These are phyloP conservation scores for Cercophora samala DNA, from an alignment of 495 filamentous ascomycete species.

Conservation along the genomic window DNA sequence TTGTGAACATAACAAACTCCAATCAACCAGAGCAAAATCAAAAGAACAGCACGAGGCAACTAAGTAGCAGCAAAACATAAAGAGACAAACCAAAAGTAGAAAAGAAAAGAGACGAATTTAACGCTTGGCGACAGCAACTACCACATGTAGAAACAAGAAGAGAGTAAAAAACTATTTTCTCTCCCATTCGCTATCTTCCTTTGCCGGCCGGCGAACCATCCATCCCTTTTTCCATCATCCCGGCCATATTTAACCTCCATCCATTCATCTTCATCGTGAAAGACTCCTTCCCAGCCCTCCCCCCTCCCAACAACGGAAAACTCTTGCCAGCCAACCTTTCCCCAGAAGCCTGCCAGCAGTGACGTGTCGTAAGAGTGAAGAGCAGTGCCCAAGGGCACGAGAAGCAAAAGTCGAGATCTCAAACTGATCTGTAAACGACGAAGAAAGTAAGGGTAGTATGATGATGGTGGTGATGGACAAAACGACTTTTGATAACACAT, in stretches of 20 bases:
- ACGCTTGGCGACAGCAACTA: background rate
- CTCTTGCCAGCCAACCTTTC: background rate
- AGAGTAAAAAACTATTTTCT: background rate
- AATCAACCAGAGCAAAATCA: background rate
- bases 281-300: background rate
- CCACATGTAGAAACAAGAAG: background rate
- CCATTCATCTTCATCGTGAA: background rate
- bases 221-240: background rate
- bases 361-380: background rate
- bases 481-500: background rate
- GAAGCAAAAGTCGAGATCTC: background rate
- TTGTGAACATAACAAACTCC: background rate
- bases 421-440: background rate
- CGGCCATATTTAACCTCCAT: background rate
- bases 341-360: background rate
- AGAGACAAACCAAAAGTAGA: background rate
- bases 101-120: background rate
- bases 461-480: slow-evolving; percentile 1
- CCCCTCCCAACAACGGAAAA: background rate
- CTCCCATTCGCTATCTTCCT: background rate
- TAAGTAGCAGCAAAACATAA: background rate
- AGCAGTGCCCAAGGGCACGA: background rate
- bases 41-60: background rate
- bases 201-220: background rate
- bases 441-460: background rate